A percentile compares a stretch with the other conserved stretches of the same genome.
These are phyloP conservation scores for Purshia tridentata DNA, from an alignment of 306 rosid species.

Conservation along the genomic window DNA sequence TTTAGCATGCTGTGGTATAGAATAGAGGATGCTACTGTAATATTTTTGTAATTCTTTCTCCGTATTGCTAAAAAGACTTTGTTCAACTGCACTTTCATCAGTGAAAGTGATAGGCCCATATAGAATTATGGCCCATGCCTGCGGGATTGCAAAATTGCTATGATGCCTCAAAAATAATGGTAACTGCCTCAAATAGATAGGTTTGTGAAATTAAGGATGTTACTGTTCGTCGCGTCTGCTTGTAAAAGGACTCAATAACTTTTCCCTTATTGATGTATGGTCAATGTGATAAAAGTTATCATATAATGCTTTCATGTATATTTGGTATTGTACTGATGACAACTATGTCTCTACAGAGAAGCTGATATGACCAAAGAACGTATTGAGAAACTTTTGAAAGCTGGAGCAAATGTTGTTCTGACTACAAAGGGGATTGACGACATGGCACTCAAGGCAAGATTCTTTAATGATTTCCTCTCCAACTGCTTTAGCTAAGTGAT, in stretches of 20 bases:
- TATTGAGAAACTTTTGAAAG: constrained; percentile 80
- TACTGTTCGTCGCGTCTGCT: background rate
- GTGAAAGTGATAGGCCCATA: background rate
- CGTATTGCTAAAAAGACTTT: background rate
- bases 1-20: background rate
- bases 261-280: too few species aligned
- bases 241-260: background rate
- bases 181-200: background rate
- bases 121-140: background rate
- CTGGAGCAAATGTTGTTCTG: constrained; percentile 94
- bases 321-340: background rate
- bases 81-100: background rate
- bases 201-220: constrained; percentile 3
- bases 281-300: background rate
- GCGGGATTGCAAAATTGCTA: background rate
- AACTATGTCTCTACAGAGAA: constrained; percentile 48
- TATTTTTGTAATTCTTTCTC: background rate
- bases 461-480: constrained; percentile 18
- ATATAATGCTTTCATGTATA: background rate
- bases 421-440: constrained; percentile 98
- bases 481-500: constrained; percentile 2
- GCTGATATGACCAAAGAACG: constrained; percentile 97
- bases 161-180: background rate
- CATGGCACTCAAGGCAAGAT: constrained; percentile 89
- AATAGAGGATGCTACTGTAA: background rate